Evolutionary conservation across 768 basidiomycete species (phyloP).

Genomic region (Austroboletus festivus): DNA sequence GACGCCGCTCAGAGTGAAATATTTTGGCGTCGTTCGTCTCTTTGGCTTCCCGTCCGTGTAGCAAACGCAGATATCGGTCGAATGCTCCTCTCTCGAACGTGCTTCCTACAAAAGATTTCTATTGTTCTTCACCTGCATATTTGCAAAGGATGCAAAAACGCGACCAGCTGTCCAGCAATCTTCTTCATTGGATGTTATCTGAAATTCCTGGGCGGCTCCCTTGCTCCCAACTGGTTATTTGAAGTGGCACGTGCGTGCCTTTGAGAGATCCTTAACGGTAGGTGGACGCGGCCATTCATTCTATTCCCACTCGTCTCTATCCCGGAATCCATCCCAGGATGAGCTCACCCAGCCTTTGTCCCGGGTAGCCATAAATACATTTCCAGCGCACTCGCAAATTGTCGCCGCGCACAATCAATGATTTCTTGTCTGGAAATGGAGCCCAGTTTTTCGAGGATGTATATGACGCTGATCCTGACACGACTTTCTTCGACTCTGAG

Average conservation of each 20-base stretch:
- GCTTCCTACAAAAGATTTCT: slow-evolving; percentile 46
- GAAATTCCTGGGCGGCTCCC: slow-evolving; percentile 15
- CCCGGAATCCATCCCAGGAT: slow-evolving; percentile 7
- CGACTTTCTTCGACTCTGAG: slow-evolving; percentile 37
- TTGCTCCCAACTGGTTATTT: slow-evolving; percentile 32
- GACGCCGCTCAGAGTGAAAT: not conserved
- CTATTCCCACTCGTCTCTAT: slow-evolving; percentile 11
- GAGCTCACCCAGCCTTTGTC: slow-evolving; percentile 31
- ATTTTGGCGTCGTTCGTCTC: not conserved
- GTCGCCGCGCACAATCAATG: slow-evolving; percentile 1
- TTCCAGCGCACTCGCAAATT: slow-evolving; percentile 8
- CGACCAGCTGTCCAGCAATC: slow-evolving; percentile 13
- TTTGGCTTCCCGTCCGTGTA: slow-evolving; percentile 31
- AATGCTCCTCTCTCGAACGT: slow-evolving; percentile 1
- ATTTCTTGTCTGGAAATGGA: slow-evolving; percentile 8
- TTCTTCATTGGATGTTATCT: slow-evolving; percentile 23
- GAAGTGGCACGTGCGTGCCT: slow-evolving; percentile 29
- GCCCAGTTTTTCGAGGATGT: slow-evolving; percentile 3
- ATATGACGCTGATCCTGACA: not conserved
- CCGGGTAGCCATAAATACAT: slow-evolving; percentile 30
- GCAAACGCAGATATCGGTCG: not conserved
- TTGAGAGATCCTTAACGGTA: slow-evolving; percentile 22
- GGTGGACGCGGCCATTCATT: slow-evolving; percentile 33
- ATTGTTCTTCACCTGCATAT: slow-evolving; percentile 34
- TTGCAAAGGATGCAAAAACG: slow-evolving; percentile 19